These are phyloP conservation scores for Kalmusia sp. DNA, from an alignment of 2,329 filamentous ascomycete species.

Conservation along the genomic window DNA sequence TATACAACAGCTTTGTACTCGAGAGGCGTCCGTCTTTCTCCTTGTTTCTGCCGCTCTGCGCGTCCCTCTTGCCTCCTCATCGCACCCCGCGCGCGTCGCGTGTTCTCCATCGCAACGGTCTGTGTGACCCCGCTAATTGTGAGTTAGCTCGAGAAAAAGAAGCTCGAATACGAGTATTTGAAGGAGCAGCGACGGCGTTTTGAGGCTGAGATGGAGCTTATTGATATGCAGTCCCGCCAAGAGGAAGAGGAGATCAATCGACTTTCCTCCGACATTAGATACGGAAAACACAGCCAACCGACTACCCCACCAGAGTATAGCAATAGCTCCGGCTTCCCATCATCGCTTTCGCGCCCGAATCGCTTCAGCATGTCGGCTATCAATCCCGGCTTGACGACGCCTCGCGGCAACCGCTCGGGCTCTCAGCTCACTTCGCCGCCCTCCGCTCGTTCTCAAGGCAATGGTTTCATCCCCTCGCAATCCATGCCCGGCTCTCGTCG, in stretches of 20 bases:
- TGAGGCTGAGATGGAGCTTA: slow-evolving; percentile 88
- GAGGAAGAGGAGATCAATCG: slow-evolving; percentile 85
- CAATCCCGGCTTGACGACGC: slow-evolving; percentile 71
- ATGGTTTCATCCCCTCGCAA: slow-evolving; percentile 76
- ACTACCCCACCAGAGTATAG: slow-evolving; percentile 95
- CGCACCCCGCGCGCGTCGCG: slow-evolving; percentile 23
- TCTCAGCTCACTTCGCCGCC: slow-evolving; percentile 83
- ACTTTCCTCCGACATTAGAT: slow-evolving; percentile 78
- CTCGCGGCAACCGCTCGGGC: slow-evolving; percentile 74
- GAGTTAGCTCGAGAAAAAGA: slow-evolving; percentile 87
- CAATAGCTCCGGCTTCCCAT: slow-evolving; percentile 78
- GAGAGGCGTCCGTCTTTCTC: background rate
- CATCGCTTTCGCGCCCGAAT: slow-evolving; percentile 82
- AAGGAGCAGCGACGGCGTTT: slow-evolving; percentile 88
- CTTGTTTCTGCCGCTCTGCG: background rate
- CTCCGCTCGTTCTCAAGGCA: slow-evolving; percentile 58
- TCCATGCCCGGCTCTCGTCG: slow-evolving; percentile 87
- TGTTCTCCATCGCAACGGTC: slow-evolving; percentile 17
- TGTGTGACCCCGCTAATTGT: slow-evolving; percentile 36
- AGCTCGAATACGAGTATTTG: slow-evolving; percentile 88
- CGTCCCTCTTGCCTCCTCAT: slow-evolving; percentile 3
- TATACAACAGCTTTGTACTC: background rate
- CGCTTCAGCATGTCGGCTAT: slow-evolving; percentile 90
- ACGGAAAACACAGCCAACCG: slow-evolving; percentile 88
- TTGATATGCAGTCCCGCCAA: slow-evolving; percentile 83